Conservation (phyloP, 2,329 filamentous ascomycete genomes). For the Penicillium sp. region DNA sequence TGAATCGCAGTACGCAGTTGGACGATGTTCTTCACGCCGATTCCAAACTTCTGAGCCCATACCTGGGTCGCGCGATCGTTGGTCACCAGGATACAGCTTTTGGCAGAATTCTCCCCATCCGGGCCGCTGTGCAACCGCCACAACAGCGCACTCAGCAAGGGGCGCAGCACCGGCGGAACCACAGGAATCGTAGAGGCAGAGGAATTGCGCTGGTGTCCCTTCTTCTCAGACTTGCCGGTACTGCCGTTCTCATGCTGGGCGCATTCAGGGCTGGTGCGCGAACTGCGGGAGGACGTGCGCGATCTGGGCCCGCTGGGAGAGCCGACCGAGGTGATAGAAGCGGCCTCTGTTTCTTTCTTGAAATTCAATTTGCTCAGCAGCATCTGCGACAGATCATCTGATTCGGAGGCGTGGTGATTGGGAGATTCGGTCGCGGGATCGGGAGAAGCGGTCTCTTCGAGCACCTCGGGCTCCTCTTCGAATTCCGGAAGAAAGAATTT, state of each 20-base stretch:
- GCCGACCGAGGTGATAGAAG: constrained; percentile 42
- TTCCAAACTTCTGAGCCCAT: constrained; percentile 49
- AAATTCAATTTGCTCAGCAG: constrained; percentile 49
- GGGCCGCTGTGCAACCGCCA: constrained; percentile 44
- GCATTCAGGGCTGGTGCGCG: constrained; percentile 46
- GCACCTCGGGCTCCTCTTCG: constrained; percentile 38
- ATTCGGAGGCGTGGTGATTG: constrained; percentile 22
- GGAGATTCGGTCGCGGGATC: constrained; percentile 18
- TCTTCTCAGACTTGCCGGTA: constrained; percentile 21
- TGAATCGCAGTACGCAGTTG: constrained; percentile 48
- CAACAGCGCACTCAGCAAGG: constrained; percentile 45
- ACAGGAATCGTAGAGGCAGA: constrained; percentile 37
- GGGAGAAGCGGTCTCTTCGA: constrained; percentile 17
- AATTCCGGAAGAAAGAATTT: constrained; percentile 46
- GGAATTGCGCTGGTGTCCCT: constrained; percentile 32
- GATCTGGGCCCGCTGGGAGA: constrained; percentile 45
- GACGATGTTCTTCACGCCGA: constrained; percentile 48
- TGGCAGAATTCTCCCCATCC: constrained; percentile 32
- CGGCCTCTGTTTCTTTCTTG: constrained; percentile 40
- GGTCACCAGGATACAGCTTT: constrained; percentile 44
- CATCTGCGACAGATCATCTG: constrained; percentile 47
- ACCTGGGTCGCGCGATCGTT: constrained; percentile 44
- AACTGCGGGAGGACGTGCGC: constrained; percentile 45
- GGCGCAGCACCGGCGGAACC: constrained; percentile 41
- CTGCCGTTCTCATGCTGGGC: constrained; percentile 28